Base-by-base conservation (phyloP, 2,329 filamentous ascomycete genomes). In the Escovopsis sp. region DNA sequence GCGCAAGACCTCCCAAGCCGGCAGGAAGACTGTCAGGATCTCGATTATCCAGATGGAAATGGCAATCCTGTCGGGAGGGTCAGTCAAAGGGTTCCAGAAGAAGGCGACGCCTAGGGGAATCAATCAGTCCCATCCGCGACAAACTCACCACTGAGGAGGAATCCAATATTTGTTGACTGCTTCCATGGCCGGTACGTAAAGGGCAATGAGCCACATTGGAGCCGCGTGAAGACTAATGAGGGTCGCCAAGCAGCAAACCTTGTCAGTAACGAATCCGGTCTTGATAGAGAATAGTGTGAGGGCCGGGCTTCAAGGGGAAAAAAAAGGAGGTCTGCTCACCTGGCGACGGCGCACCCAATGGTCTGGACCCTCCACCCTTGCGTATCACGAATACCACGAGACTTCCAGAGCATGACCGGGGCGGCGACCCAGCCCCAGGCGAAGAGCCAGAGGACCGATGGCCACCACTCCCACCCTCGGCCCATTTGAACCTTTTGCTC, bases 401-500 rank as follows among this genome's bases (percentile, higher is more conserved):
- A 72, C 48, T 69, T 67, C 67, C 71, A 80, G 3, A 82, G 62
- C 40, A 79, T 61, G 46, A 68, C 62, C 2, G 77, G 75, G 2
- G 76, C 75, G 43, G 73, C 69, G 23, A 75, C 52, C 68, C 72
- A 78, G 5, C 73, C 66, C 75, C 74, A 80, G 45, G 73, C 55
- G 37, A 76, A 64, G 49, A 78, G 76, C 75, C 75, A 80, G 23
- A 76, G 58, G 33, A 75, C 66, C 1, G 70, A 73, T 3, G 73
- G 73, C 60, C 73, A 70, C 78, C 79, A 84, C 61, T 83, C 80
- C 66, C 70, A 78, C 3, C 80, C 78, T 15, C 63, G 54, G 39
- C 58, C 56, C 51, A 68, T 66, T 12, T 62, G 54, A 15, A 65
- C 59, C 32, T 63, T 60, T 34, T 67, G 61, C 36, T 73, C 67